phyloP scores from a whole-genome alignment of 768 basidiomycete genomes.

The Tylopilus rubrobrunneus region DNA sequence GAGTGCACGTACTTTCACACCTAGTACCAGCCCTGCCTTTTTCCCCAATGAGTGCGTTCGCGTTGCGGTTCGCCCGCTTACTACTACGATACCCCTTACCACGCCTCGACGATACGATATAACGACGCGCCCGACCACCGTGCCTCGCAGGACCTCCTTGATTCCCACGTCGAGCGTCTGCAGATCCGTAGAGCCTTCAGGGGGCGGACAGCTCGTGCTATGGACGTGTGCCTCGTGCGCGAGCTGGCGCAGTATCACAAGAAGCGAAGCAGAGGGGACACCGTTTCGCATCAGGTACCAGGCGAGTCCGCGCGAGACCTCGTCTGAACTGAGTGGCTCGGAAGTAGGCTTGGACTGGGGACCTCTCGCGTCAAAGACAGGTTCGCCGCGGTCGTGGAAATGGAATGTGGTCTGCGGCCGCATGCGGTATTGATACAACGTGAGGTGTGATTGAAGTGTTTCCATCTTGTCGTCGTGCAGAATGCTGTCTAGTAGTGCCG shows the following conservation, averaged over 20 bases:
- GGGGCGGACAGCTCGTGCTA: slow-evolving; percentile 45
- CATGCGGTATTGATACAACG: slow-evolving; percentile 63
- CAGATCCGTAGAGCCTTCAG: slow-evolving; percentile 46
- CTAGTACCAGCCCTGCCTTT: slow-evolving; percentile 78
- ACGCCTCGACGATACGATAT: slow-evolving; percentile 60
- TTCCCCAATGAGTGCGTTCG: slow-evolving; percentile 87
- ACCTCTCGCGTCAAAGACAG: slow-evolving; percentile 27
- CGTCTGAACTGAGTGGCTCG: slow-evolving; percentile 3
- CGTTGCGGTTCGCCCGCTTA: slow-evolving; percentile 53
- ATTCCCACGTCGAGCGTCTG: slow-evolving; percentile 53
- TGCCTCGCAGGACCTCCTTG: slow-evolving; percentile 78
- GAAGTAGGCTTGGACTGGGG: slow-evolving; percentile 5
- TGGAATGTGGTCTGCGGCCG: slow-evolving; percentile 55
- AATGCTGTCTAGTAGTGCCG: slow-evolving; percentile 79
- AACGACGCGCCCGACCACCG: slow-evolving; percentile 67
- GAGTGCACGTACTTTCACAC: slow-evolving; percentile 66
- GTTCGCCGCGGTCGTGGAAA: slow-evolving; percentile 59
- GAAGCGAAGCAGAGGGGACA: slow-evolving; percentile 67
- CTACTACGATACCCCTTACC: slow-evolving; percentile 35
- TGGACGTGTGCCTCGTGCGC: slow-evolving; percentile 61
- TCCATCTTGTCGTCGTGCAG: slow-evolving; percentile 88
- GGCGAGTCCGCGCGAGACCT: slow-evolving; percentile 43
- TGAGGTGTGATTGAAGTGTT: slow-evolving; percentile 70
- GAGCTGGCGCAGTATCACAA: slow-evolving; percentile 56
- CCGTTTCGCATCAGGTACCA: slow-evolving; percentile 72